Percentiles rank a stretch among this genome's conserved stretches.
These are phyloP conservation scores for Carex cristatella DNA, from an alignment of 176 grass and related monocot species.

Conservation along the genomic window DNA sequence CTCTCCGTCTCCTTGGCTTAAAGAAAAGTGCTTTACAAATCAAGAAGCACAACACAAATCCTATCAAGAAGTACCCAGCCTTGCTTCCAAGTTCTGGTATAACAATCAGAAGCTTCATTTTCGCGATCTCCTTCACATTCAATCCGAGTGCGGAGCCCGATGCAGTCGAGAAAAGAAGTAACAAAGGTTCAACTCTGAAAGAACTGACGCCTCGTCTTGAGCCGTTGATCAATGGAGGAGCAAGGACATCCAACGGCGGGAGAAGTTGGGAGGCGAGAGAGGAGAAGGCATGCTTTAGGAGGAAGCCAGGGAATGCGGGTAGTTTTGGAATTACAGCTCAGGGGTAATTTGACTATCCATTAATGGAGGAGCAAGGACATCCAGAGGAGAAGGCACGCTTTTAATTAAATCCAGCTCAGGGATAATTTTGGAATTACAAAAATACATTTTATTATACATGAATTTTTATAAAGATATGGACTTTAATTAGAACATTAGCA, in stretches of 20 bases:
- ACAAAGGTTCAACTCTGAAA: background rate
- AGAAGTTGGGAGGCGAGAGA: background rate
- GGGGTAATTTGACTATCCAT: no score
- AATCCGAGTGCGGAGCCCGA: background rate
- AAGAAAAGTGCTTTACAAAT: slow-evolving; percentile 5
- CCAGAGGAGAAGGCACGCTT: no score
- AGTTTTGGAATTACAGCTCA: background rate
- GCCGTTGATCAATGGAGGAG: background rate
- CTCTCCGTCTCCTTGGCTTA: background rate
- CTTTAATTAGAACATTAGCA: no score
- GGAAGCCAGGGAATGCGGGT: background rate
- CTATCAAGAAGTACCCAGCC: slow-evolving; percentile 14
- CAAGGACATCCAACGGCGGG: background rate
- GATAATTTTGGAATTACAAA: no score
- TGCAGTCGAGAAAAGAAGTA: background rate
- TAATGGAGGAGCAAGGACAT: no score
- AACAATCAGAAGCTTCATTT: background rate
- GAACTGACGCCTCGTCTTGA: background rate
- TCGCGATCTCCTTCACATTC: background rate
- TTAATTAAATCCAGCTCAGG: no score
- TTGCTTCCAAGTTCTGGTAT: background rate
- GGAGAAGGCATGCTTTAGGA: background rate
- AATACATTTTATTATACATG: no score
- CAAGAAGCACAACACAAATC: slow-evolving; percentile 25
- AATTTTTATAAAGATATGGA: no score